Conservation (phyloP, 2,329 filamentous ascomycete species). For the Blumeria hordei region DNA sequence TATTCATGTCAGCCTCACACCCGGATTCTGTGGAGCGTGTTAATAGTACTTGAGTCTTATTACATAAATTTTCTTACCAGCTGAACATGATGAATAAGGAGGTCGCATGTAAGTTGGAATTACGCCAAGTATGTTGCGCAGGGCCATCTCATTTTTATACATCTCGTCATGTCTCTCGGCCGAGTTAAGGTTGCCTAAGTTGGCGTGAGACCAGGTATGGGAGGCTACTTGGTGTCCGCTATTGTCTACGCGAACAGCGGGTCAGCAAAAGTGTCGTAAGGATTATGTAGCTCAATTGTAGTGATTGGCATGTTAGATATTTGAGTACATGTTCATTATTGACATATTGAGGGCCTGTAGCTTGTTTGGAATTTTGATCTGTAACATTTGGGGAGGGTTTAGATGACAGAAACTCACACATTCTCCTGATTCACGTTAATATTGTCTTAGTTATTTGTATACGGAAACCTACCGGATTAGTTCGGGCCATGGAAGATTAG, state of each 20-base stretch:
- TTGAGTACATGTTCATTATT: too few species aligned
- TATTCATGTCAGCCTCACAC: constrained; percentile 16
- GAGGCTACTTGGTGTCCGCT: constrained; percentile 35
- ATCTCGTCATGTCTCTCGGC: constrained; percentile 23
- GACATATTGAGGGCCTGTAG: too few species aligned
- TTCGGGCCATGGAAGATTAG: constrained; percentile 19
- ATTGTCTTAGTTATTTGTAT: too few species aligned
- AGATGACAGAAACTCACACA: neutral
- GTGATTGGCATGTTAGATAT: neutral
- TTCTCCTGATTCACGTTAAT: neutral
- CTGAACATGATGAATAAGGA: constrained; percentile 21
- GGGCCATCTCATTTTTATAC: constrained; percentile 27
- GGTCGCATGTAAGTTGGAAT: constrained; percentile 28
- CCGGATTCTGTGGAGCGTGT: constrained; percentile 7
- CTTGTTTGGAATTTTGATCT: too few species aligned
- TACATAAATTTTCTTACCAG: constrained; percentile 3
- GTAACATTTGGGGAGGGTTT: too few species aligned
- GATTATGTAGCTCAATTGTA: neutral
- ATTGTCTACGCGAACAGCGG: constrained; percentile 7
- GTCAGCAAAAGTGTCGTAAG: too few species aligned
- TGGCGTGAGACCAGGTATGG: constrained; percentile 29
- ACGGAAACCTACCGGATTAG: constrained; percentile 6
- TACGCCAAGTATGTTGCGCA: constrained; percentile 27
- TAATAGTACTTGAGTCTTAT: neutral
- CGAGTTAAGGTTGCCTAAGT: constrained; percentile 20